Evolutionary conservation across 768 basidiomycete species (phyloP), one percentile per base, ranked within the genome.

Genomic region (Macrolepiota dolichaula): DNA sequence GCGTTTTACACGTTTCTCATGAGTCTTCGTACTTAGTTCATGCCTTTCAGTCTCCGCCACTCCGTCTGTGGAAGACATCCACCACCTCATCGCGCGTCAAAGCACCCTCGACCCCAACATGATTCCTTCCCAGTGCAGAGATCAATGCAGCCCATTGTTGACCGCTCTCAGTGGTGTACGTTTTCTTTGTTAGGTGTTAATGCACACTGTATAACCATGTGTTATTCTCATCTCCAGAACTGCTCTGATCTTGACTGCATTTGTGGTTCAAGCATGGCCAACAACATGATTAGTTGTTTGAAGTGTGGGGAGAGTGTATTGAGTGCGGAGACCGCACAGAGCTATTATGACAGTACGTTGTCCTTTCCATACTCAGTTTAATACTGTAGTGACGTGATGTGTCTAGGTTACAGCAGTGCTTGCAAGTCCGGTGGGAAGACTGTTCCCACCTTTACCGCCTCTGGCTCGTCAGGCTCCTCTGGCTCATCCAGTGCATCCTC

Each of bases 81-180:
- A 53, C n/a, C 12, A 53, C 1, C 51, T 60, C 32, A 25, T 60
- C 27, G 51, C 51, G 29, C 59, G 59, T 36, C 59, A 60, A 44
- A 32, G 44, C 12, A 15, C 40, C n/a, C 29, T 60, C 19, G 51
- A 60, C 29, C 59, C 59, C 17, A 60, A 19, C 51, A 22, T 46
- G 29, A 24, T 60, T 10, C 59, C 59, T 3, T 1, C 27, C 4
- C 59, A 60, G 25, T 60, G 59, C 24, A 51, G 42, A 2, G 27
- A 27, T 37, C 42, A 60, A 46, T 60, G 59, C n/a, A 32, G 51
- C 36, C 11, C 38, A 1, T 25, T 60, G 3, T 3, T 36, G 17
- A 29, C 9, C 5, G 4, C 15, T 3, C 3, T 57, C 11, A 38
- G 15, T 10, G 32, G n/a, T 2, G 57, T 57, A 50, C 17, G 57